Evolutionary conservation across 2,329 filamentous ascomycete genomes (phyloP), one percentile per base, ranked within the genome.

Genomic region (Fusarium clavum): DNA sequence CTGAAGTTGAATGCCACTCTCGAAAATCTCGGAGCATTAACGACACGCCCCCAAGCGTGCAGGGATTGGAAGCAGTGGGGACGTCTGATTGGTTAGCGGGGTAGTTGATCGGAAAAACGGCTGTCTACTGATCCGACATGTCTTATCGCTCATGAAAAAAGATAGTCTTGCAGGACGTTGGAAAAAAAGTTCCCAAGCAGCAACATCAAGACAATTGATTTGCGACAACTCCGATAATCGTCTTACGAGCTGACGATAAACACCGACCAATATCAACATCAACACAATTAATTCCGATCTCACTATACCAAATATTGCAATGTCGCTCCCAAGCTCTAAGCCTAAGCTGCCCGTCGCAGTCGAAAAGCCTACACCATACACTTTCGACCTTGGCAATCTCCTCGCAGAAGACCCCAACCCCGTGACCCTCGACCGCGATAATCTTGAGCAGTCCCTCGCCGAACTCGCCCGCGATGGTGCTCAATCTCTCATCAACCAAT

Each of bases 401-500:
- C 87, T 97, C 78, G 92, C 90, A 80, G 90, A 91, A 77, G 96
- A 98, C 82, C 88, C 94, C 41, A 98, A 98, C 82, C 93, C 95
- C 4, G 84, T 96, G 54, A 83, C 86, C 51, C 81, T 90, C 68
- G 82, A 87, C 73, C 81, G 80, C 56, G 70, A 80, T 30, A 77
- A 84, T 40, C 81, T 90, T 69, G 93, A 97, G 80, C 83, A 85
- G 29, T 87, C 88, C 61, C 90, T 98, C 65, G 86, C 91, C 67
- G 83, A 87, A 43, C 89, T 90, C 24, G 94, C 96, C 58, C 93
- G 94, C 76, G 94, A 97, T 81, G 94, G 93, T 81, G 93, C 94
- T 14, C 96, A 99, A 83, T 90, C 89, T 30, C 90, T 99, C 63
- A 90, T 99, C 80, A 97, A 97, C 86, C 94, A 98, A 82, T 91